Conservation (phyloP, 1,284 basidiomycete species). For the Mrakiaceae sp. region DNA sequence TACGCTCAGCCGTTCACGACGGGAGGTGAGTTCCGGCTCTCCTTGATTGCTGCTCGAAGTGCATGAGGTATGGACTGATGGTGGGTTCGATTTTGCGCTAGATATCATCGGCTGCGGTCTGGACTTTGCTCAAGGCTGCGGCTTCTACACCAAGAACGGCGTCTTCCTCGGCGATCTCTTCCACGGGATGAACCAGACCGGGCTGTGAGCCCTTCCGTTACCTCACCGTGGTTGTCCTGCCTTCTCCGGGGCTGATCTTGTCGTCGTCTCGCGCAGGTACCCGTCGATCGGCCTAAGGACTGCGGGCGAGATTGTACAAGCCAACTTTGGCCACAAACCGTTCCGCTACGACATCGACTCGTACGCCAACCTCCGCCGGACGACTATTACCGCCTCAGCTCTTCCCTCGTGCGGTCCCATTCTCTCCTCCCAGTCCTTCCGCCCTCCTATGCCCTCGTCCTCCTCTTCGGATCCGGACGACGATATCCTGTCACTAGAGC, state of each 20-base stretch:
- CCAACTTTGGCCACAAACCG: constrained; percentile 73
- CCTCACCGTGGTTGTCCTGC: background rate
- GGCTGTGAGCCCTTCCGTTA: constrained; percentile 29
- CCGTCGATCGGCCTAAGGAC: constrained; percentile 81
- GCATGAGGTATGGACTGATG: constrained; percentile 15
- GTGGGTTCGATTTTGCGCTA: constrained; percentile 39
- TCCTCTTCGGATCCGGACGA: constrained; percentile 18
- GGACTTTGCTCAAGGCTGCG: constrained; percentile 63
- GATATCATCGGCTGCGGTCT: constrained; percentile 82
- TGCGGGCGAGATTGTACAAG: constrained; percentile 54
- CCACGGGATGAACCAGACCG: background rate
- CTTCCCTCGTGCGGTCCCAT: constrained; percentile 19
- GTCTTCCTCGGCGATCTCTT: constrained; percentile 46
- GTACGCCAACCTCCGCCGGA: constrained; percentile 52
- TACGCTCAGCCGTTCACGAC: constrained; percentile 60
- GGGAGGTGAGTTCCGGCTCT: constrained; percentile 22
- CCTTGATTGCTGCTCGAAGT: constrained; percentile 5
- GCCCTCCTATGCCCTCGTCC: constrained; percentile 22
- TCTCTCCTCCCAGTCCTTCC: constrained; percentile 17
- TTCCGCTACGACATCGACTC: constrained; percentile 82
- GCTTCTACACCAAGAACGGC: constrained; percentile 87
- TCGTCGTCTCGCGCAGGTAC: constrained; percentile 59
- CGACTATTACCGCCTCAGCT: background rate
- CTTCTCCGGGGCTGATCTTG: constrained; percentile 27
- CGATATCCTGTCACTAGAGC: too few relatives aligned